These are phyloP conservation scores for Zasmidium citrigriseum DNA, from an alignment of 2,329 filamentous ascomycete species.

Conservation along the genomic window DNA sequence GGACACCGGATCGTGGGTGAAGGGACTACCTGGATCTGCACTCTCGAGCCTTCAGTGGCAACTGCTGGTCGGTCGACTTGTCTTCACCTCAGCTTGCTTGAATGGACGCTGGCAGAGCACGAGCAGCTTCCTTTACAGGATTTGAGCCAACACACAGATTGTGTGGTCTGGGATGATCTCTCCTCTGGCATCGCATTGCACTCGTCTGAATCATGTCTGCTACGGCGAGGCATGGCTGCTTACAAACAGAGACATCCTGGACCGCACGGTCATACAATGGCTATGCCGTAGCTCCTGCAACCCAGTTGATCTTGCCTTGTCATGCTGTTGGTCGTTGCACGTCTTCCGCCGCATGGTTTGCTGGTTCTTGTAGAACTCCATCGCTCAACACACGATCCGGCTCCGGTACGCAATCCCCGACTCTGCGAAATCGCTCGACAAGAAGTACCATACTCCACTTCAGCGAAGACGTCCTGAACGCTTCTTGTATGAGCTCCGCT, in stretches of 20 bases:
- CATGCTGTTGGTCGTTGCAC: constrained; percentile 10
- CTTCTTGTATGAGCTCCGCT: constrained; percentile 48
- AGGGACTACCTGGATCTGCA: constrained; percentile 24
- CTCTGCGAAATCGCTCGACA: constrained; percentile 6
- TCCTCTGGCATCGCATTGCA: constrained; percentile 41
- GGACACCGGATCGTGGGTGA: constrained; percentile 34
- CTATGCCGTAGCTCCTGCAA: constrained; percentile 35
- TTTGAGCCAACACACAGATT: constrained; percentile 49
- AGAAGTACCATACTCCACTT: constrained; percentile 10
- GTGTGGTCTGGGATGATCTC: constrained; percentile 32
- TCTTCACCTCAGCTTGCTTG: constrained; percentile 9
- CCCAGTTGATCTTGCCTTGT: constrained; percentile 22
- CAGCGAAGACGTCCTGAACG: constrained; percentile 51
- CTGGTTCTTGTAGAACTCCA: constrained; percentile 24
- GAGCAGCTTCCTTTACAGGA: constrained; percentile 19
- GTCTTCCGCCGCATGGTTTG: constrained; percentile 29
- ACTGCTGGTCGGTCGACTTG: constrained; percentile 20
- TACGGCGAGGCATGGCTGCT: constrained; percentile 54
- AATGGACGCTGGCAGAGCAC: constrained; percentile 24
- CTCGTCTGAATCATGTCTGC: constrained; percentile 59
- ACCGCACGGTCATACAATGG: constrained; percentile 21
- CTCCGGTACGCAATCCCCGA: constrained; percentile 25
- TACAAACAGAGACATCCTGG: constrained; percentile 45
- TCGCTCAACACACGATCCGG: constrained; percentile 21
- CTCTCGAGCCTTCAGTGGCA: constrained; percentile 36